phyloP scores from a whole-genome alignment of 2,329 filamentous ascomycete genomes.

The Exophiala phaeomuriformis region DNA sequence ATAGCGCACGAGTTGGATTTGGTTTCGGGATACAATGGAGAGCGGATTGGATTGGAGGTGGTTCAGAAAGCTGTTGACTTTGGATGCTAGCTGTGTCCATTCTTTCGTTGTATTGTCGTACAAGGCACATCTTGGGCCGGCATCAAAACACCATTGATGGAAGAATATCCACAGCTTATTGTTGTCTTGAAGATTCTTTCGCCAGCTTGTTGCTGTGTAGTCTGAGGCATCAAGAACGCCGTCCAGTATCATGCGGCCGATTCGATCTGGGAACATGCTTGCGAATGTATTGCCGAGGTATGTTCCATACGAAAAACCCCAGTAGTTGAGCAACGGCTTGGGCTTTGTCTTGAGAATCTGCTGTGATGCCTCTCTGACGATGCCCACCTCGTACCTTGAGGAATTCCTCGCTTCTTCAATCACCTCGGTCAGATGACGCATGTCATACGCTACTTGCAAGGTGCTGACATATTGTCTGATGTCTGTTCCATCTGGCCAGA shows the following conservation, averaged over 20 bases:
- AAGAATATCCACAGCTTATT: conserved; percentile 50
- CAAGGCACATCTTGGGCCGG: conserved; percentile 44
- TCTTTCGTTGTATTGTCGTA: conserved; percentile 20
- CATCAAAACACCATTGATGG: conserved; percentile 48
- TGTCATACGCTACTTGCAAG: conserved; percentile 33
- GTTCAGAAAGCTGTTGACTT: conserved; percentile 16
- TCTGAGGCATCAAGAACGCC: conserved; percentile 40
- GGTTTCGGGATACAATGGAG: conserved; percentile 27
- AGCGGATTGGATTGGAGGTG: conserved; percentile 20
- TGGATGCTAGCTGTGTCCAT: conserved; percentile 13
- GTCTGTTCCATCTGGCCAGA: conserved; percentile 27
- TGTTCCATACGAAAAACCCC: conserved; percentile 47
- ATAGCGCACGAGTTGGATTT: background rate
- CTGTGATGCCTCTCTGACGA: background rate
- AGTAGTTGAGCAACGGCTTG: conserved; percentile 37
- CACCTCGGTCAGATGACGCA: conserved; percentile 29
- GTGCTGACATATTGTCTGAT: conserved; percentile 30
- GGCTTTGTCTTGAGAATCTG: background rate
- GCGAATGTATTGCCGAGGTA: conserved; percentile 42
- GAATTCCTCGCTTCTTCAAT: conserved; percentile 28
- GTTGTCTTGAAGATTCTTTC: conserved; percentile 45
- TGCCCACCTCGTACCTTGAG: conserved; percentile 10
- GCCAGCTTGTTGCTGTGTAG: conserved; percentile 45
- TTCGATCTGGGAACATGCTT: conserved; percentile 37
- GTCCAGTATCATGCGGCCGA: conserved; percentile 39